phyloP scores from a whole-genome alignment of 2,329 filamentous ascomycete species.

The Colletotrichum godetiae region DNA sequence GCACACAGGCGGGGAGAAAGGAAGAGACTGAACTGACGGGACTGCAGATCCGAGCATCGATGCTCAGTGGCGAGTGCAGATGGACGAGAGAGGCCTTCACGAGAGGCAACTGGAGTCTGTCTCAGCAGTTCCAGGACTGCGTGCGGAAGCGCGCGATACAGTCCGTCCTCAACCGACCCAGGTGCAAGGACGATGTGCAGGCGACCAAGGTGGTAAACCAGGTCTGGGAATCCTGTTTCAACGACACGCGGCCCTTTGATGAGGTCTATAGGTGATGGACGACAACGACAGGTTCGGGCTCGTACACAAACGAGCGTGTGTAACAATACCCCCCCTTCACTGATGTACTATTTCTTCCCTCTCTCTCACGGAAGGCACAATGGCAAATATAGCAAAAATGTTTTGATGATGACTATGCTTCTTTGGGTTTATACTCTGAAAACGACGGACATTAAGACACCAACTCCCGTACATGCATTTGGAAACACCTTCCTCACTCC shows the following conservation, averaged over 20 bases:
- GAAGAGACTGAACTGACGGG: slow-evolving; percentile 30
- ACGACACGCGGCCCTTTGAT: slow-evolving; percentile 94
- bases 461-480: slow-evolving; percentile 43
- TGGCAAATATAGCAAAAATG: slow-evolving; percentile 9
- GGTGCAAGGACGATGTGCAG: slow-evolving; percentile 86
- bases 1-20: neutral
- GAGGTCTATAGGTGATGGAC: slow-evolving; percentile 83
- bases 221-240: slow-evolving; percentile 98
- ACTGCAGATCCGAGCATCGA: slow-evolving; percentile 86
- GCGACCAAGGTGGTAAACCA: slow-evolving; percentile 91
- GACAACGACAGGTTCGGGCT: neutral
- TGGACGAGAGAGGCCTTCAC: slow-evolving; percentile 89
- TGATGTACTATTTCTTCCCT: slow-evolving; percentile 16
- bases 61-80: slow-evolving; percentile 92
- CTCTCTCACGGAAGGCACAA: neutral
- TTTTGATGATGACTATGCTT: slow-evolving; percentile 19
- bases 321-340: slow-evolving; percentile 38
- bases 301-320: slow-evolving; percentile 33
- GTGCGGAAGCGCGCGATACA: slow-evolving; percentile 84
- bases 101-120: slow-evolving; percentile 86
- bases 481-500: slow-evolving; percentile 21
- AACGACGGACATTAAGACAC: slow-evolving; percentile 30
- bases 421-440: slow-evolving; percentile 26
- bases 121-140: slow-evolving; percentile 93
- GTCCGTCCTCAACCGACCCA: slow-evolving; percentile 81